Evolutionary conservation across 768 basidiomycete species (phyloP), one percentile per base, ranked within the genome.

Genomic region (Auricularia heimuer): DNA sequence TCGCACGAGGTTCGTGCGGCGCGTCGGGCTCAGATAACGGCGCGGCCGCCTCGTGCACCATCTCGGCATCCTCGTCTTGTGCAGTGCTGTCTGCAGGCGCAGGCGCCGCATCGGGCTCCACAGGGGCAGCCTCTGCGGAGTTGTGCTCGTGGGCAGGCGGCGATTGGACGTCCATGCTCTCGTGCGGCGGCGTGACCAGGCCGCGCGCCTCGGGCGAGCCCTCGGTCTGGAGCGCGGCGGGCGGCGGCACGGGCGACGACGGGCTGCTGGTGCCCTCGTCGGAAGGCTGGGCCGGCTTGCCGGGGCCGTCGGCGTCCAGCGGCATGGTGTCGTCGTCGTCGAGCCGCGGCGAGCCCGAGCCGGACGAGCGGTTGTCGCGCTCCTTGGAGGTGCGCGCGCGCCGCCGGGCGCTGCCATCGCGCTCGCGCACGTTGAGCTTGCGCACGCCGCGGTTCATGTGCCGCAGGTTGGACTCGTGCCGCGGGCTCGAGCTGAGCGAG

Each of bases 391-490:
- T 35, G 29, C 34, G 24, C 29, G 29, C 14, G 56, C 56, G 56
- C 16, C 29, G 24, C 29, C 24, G 11, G 56, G 24, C 7, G 56
- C 29, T 33, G 29, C 29, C 24, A 21, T 60, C 56, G 54, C 54
- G 54, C 54, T 54, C 54, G 56, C 56, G 56, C 56, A 60, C 29
- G 34, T 60, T 60, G 24, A 60, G 29, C 56, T 60, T 60, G 34
- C 56, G 56, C 29, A 60, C 56, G 34, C 56, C 56, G 29, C 56
- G 24, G 56, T 60, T 35, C 56, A 60, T 60, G 34, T 60, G 24
- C 34, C 56, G 24, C 34, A 60, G 56, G 29, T 35, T 35, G 7
- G 56, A 60, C 56, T 60, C 56, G 56, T 60, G 56, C 24, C 56
- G 56, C 14, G 56, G 56, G 29, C 56, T 60, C 16, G 56, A 60